A percentile compares a stretch with the other conserved stretches of the same genome.
phyloP scores from a whole-genome alignment of 495 filamentous ascomycete species.

The Rusavskia elegans region DNA sequence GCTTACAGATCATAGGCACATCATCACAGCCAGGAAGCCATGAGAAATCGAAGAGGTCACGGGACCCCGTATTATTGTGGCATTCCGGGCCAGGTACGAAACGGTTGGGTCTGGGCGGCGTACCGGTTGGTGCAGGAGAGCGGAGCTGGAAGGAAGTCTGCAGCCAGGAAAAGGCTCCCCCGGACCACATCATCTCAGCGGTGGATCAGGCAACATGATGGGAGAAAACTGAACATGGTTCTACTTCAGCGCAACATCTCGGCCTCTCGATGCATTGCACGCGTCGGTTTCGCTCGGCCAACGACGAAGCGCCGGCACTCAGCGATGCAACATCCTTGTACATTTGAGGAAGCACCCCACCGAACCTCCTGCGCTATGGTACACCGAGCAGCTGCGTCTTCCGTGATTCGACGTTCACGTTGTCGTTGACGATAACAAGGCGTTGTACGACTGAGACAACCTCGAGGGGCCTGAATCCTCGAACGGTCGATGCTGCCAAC shows the following conservation, averaged over 20 bases:
- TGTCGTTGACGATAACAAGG: too few species aligned
- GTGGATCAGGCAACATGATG: background rate
- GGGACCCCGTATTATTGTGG: too few species aligned
- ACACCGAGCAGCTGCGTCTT: too few species aligned
- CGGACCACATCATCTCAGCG: too few species aligned
- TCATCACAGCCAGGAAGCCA: conserved; percentile 11
- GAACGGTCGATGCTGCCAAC: too few species aligned
- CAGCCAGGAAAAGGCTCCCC: too few species aligned
- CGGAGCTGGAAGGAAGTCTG: too few species aligned
- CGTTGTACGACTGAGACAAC: too few species aligned
- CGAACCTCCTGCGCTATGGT: background rate
- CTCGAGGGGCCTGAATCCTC: too few species aligned
- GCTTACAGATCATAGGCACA: conserved; percentile 6
- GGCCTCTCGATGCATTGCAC: background rate
- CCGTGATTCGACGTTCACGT: too few species aligned
- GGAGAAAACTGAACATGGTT: background rate
- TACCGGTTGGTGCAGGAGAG: background rate
- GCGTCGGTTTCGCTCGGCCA: background rate
- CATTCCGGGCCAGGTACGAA: background rate
- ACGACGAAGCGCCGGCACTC: background rate
- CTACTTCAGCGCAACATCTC: background rate
- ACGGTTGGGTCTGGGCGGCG: background rate
- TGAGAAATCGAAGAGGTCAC: background rate
- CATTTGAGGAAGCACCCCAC: background rate
- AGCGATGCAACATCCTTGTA: background rate